Conservation (phyloP, 2,329 filamentous ascomycete species). For the Metarhizium sp. region DNA sequence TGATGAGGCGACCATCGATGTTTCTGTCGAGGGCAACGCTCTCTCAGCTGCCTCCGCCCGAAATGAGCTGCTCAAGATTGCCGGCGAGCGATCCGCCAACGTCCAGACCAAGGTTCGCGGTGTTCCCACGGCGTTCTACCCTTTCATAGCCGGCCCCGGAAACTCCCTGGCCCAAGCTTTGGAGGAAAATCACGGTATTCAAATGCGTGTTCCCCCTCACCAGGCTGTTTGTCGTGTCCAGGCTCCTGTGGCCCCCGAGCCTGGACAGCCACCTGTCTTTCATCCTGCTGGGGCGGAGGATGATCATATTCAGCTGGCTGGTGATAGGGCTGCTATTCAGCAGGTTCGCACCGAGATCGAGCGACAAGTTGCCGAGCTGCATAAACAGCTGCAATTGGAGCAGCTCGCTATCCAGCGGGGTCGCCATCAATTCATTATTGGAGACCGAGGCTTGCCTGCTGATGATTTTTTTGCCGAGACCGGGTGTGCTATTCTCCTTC, state of each 20-base stretch:
- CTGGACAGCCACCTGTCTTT: slow-evolving; percentile 62
- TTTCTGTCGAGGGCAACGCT: slow-evolving; percentile 84
- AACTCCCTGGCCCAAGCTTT: slow-evolving; percentile 59
- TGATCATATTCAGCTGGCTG: slow-evolving; percentile 74
- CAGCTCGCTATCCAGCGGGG: slow-evolving; percentile 76
- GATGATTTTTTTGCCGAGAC: slow-evolving; percentile 86
- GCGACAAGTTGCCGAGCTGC: slow-evolving; percentile 64
- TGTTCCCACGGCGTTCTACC: slow-evolving; percentile 87
- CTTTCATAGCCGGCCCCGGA: slow-evolving; percentile 79
- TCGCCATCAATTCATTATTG: slow-evolving; percentile 91
- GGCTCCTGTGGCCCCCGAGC: slow-evolving; percentile 50
- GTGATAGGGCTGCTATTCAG: slow-evolving; percentile 76
- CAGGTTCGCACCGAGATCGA: slow-evolving; percentile 75
- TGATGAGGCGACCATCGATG: slow-evolving; percentile 76
- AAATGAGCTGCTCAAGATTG: slow-evolving; percentile 78
- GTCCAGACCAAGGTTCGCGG: slow-evolving; percentile 73
- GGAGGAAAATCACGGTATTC: slow-evolving; percentile 69
- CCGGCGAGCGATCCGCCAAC: slow-evolving; percentile 74
- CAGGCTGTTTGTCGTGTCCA: slow-evolving; percentile 65
- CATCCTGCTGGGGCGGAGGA: slow-evolving; percentile 56
- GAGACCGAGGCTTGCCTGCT: slow-evolving; percentile 67
- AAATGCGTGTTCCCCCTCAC: slow-evolving; percentile 75
- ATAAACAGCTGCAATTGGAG: slow-evolving; percentile 65
- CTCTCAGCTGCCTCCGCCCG: slow-evolving; percentile 77
- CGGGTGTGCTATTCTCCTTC: slow-evolving; percentile 80